phyloP scores from a whole-genome alignment of 768 basidiomycete species.

The Lactifluus pinguis region DNA sequence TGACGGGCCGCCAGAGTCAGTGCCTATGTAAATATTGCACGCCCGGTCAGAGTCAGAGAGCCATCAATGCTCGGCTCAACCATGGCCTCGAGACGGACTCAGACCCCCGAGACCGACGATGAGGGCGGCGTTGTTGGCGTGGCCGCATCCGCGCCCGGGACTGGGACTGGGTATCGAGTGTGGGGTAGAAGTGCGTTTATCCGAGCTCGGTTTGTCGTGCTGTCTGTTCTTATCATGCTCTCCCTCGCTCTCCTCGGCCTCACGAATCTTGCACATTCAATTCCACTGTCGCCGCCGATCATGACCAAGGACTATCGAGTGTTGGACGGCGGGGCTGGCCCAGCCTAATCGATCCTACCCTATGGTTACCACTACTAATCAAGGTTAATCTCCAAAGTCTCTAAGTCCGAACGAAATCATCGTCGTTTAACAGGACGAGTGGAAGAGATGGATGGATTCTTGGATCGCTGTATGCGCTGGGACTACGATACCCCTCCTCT shows the following conservation, averaged over 20 bases:
- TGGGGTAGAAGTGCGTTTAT: too few species aligned
- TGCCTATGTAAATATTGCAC: constrained; percentile 10
- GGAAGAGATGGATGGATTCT: neutral
- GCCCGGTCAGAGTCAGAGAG: neutral
- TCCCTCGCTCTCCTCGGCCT: too few species aligned
- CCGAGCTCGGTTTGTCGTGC: too few species aligned
- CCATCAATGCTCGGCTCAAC: neutral
- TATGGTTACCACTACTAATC: too few species aligned
- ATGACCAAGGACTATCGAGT: constrained; percentile 6
- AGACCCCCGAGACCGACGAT: neutral
- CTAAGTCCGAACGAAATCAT: neutral
- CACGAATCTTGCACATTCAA: too few species aligned
- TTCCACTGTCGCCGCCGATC: neutral
- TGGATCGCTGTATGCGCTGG: too few species aligned
- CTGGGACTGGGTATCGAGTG: too few species aligned
- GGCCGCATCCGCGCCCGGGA: neutral
- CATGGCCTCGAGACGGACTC: neutral
- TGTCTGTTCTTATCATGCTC: too few species aligned
- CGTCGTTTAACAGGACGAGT: too few species aligned
- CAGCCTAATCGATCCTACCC: neutral
- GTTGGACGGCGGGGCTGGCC: neutral
- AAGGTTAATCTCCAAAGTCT: too few species aligned
- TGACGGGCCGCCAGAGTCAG: neutral
- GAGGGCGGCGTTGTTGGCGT: too few species aligned
- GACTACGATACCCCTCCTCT: neutral